Base-by-base conservation (phyloP, 768 basidiomycete species). In the Trametes elegans region DNA sequence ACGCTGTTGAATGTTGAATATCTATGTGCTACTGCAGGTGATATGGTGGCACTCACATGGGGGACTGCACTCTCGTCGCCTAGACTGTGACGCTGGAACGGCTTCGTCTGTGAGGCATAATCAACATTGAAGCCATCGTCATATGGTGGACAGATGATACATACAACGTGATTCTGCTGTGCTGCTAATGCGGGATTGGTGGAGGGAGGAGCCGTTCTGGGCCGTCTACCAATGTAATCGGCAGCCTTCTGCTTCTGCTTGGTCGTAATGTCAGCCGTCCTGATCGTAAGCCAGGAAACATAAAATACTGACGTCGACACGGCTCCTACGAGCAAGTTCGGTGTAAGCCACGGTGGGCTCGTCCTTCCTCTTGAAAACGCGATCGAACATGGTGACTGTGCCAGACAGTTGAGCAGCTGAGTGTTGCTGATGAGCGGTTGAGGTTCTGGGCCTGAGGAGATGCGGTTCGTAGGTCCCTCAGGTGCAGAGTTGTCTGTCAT, bases 331-430 rank as follows among this genome's bases (percentile, higher is more conserved):
- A 0, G 43, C 29, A 2, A 57, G 34, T 1, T 49, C 48, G 7
- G 26, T 35, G n/a, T 26, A 32, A n/a, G n/a, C n/a, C n/a, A n/a
- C n/a, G 26, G 16, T 35, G 34, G 21, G 5, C 7, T 57, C 49
- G 3, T 50, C 55, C 23, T 51, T 57, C 43, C 40, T 57, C 55
- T 50, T 57, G 49, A 57, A 57, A 2, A 57, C 40, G 24, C 38
- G 42, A 21, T 57, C 36, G 21, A 57, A 50, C 55, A 57, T 57
- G n/a, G 3, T 26, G 42, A 34, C 43, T 57, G 49, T 57, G 10
- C 49, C 49, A 38, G 55, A 57, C 42, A 46, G 49, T 26, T 24
- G 29, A 19, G 29, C 10, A 31, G 27, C 4, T 26, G 18, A 6
- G 16, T 18, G 18, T 39, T 14, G 39, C 3, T 11, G 29, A 41